Evolutionary conservation across 83 land plant genomes (phyloP), one percentile per base, ranked within the genome.

Genomic region (Thuja plicata): DNA sequence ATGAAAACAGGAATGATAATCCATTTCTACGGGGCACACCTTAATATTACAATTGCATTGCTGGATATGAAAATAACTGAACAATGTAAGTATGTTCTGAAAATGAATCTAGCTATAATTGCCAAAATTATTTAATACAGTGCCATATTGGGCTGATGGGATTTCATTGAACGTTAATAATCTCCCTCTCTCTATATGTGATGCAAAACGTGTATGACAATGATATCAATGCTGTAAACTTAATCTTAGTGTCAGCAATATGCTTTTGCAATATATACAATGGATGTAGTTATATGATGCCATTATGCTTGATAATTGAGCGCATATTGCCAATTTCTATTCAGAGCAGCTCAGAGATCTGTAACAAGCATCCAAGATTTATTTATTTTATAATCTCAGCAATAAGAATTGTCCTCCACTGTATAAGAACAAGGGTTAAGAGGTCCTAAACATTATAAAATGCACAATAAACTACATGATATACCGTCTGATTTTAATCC

Each of bases 311-410:
- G 77, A 73, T n/a, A n/a, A 73, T 32, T 73, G 12, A 73, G n/a
- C 1, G 13, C 37, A 5, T 73, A 27, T 32, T 73, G 77, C 3
- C 8, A 1, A 73, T n/a, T n/a, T 73, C 34, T 73, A 73, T 30
- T 85, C 30, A 85, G 62, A 85, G 57, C 35, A 85, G 66, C 24
- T 85, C 87, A 34, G 87, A 85, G 8, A 85, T 85, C 87, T 85
- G 87, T 70, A 85, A 35, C n/a, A 85, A 1, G 19, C 13, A 85
- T 55, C 37, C 66, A 34, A 17, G 50, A 85, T 52, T 85, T 19
- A 43, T 10, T 52, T 15, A 52, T 54, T n/a, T 4, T 34, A 35
- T 37, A 32, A 50, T 30, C 38, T 34, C 21, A 32, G 32, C 46
- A 34, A 85, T 32, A 54, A 85, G 38, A 46, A 1, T 52, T 52